phyloP scores from a whole-genome alignment of 2,329 filamentous ascomycete genomes.

The Neocucurbitaria cava region DNA sequence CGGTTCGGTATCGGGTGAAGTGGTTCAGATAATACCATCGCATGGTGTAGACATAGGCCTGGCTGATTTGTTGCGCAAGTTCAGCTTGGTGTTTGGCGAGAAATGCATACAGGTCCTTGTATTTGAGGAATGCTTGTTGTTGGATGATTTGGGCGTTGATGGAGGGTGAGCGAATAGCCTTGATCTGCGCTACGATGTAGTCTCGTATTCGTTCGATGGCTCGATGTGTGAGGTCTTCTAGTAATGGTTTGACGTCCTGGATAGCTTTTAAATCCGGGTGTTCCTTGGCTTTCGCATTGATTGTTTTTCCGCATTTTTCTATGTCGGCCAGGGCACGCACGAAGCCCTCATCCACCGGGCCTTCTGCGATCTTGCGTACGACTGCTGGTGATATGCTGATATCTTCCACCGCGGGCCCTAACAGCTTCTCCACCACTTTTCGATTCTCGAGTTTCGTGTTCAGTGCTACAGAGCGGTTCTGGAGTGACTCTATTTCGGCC shows the following conservation, averaged over 20 bases:
- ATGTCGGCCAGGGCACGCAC: conserved; percentile 82
- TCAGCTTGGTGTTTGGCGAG: conserved; percentile 79
- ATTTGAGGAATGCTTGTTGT: conserved; percentile 86
- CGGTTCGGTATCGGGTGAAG: conserved; percentile 84
- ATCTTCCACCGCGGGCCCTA: conserved; percentile 90
- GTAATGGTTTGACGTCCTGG: conserved; percentile 81
- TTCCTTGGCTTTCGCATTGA: conserved; percentile 72
- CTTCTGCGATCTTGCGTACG: conserved; percentile 85
- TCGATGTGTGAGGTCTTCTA: conserved; percentile 84
- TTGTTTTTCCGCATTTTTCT: conserved; percentile 75
- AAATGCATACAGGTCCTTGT: conserved; percentile 88
- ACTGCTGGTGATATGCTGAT: conserved; percentile 85
- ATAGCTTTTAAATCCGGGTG: conserved; percentile 71
- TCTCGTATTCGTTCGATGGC: conserved; percentile 94
- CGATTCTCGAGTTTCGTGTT: conserved; percentile 88
- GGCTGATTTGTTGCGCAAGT: conserved; percentile 88
- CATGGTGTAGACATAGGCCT: conserved; percentile 98
- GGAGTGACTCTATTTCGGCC: conserved; percentile 91
- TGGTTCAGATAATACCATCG: conserved; percentile 96
- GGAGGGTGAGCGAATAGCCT: conserved; percentile 89
- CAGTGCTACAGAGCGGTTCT: conserved; percentile 81
- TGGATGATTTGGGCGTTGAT: conserved; percentile 98
- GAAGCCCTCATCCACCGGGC: conserved; percentile 89
- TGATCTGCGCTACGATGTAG: conserved; percentile 92
- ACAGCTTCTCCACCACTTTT: conserved; percentile 83